Evolutionary conservation across 176 grass and related monocot genomes (phyloP), one percentile per base, ranked within the genome.

Genomic region (Oropetium thomaeum): DNA sequence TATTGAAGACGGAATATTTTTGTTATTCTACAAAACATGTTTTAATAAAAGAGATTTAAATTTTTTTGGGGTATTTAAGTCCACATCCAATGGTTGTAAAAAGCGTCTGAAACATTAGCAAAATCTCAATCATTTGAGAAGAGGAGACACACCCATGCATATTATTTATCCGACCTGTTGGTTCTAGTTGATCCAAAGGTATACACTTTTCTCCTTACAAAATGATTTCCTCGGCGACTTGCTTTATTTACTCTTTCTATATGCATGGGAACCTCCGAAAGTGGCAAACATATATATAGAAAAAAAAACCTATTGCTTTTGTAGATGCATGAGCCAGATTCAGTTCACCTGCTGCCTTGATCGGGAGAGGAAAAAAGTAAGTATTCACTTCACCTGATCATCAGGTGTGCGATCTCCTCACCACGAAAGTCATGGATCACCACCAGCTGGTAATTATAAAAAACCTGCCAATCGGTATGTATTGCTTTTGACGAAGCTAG

Each of bases 321-420:
- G 29, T 48, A 41, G 65, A 30, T 69, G 15, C 14, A 32, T n/a
- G 11, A 33, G 68, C 17, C 68, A 22, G 45, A 71, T 22, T 33
- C 48, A 55, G 4, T 38, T 54, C 48, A 71, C 69, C 58, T 16
- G 55, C 68, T 32, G 44, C 9, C 20, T 71, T n/a, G n/a, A n/a
- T n/a, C 31, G 22, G 13, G 49, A 72, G 48, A 20, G 4, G 27
- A 28, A 28, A 67, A 10, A 30, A 47, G 43, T n/a, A 62, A 10
- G 2, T 4, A 10, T 83, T 62, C 73, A 61, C 65, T 30, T 76
- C 71, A 83, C 40, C 81, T 83, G 62, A 57, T 41, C 66, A 37
- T 7, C 49, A 74, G 47, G 48, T 74, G 70, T 45, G 10, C 41
- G 2, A 23, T 9, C 1, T 60, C 12, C 2, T 16, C 16, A n/a